phyloP scores from a whole-genome alignment of 2,329 filamentous ascomycete species.

The Aspergillus sp. region DNA sequence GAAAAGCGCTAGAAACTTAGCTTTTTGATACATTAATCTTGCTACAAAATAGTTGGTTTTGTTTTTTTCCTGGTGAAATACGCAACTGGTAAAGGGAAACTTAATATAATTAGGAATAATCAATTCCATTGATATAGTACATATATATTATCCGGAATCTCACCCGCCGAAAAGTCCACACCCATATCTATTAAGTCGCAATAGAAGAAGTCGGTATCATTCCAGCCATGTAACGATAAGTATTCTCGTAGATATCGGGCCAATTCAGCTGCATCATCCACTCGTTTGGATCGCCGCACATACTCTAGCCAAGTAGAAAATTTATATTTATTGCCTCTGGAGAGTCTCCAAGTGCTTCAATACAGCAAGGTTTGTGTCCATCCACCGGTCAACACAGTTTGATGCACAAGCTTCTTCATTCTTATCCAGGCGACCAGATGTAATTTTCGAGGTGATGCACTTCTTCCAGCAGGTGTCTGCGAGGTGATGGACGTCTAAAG shows the following conservation, averaged over 20 bases:
- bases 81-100: neutral
- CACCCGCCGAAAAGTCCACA: neutral
- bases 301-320: neutral
- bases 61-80: neutral
- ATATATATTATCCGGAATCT: neutral
- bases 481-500: conserved; percentile 56
- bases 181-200: neutral
- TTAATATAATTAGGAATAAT: neutral
- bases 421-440: conserved; percentile 69
- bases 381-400: conserved; percentile 92
- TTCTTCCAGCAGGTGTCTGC: conserved; percentile 91
- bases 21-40: neutral
- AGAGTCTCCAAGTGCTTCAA: conserved; percentile 77
- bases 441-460: conserved; percentile 76
- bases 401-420: conserved; percentile 79
- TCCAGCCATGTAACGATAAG: neutral
- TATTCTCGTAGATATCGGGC: neutral
- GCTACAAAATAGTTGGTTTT: neutral
- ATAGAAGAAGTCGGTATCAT: neutral
- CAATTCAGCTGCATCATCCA: neutral
- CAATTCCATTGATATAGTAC: neutral
- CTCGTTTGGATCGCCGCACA: neutral
- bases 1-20: neutral
- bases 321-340: conserved; percentile 39
- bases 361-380: conserved; percentile 85